Evolutionary conservation across 2,329 filamentous ascomycete species (phyloP).

Genomic region (Ploettnerulaceae sp.): DNA sequence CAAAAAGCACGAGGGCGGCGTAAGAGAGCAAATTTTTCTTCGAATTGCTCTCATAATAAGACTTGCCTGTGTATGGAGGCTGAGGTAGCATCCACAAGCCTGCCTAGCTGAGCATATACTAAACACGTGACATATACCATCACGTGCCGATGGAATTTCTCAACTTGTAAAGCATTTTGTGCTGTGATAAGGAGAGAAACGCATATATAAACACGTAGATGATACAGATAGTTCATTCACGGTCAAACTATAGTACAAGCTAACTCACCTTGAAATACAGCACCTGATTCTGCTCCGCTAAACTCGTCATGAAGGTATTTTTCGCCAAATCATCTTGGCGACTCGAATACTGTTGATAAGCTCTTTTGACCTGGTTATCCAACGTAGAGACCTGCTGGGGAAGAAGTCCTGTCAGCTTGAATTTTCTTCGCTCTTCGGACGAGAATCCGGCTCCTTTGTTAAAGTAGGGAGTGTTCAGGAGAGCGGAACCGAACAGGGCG

Average conservation of each 20-base stretch:
- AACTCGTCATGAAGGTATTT: slow-evolving; percentile 80
- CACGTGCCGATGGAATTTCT: no score
- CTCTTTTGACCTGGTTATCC: slow-evolving; percentile 69
- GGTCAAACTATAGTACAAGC: background rate
- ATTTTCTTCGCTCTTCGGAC: slow-evolving; percentile 59
- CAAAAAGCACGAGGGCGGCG: background rate
- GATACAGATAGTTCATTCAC: no score
- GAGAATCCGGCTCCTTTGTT: slow-evolving; percentile 84
- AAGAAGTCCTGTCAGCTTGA: slow-evolving; percentile 68
- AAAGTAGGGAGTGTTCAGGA: slow-evolving; percentile 63
- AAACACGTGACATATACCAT: no score
- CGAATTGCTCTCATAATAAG: no score
- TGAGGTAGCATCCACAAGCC: no score
- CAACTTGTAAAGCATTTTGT: no score
- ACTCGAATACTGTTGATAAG: slow-evolving; percentile 72
- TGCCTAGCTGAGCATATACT: no score
- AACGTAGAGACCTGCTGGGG: slow-evolving; percentile 69
- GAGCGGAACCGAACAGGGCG: slow-evolving; percentile 45
- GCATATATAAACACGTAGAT: no score
- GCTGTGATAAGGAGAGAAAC: no score
- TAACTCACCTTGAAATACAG: slow-evolving; percentile 65
- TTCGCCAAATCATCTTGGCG: slow-evolving; percentile 65
- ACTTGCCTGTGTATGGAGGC: no score
- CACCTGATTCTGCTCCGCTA: slow-evolving; percentile 83
- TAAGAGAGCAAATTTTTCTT: no score